Evolutionary conservation across 257 asterid species (phyloP).

Genomic region (Handroanthus guayacan): DNA sequence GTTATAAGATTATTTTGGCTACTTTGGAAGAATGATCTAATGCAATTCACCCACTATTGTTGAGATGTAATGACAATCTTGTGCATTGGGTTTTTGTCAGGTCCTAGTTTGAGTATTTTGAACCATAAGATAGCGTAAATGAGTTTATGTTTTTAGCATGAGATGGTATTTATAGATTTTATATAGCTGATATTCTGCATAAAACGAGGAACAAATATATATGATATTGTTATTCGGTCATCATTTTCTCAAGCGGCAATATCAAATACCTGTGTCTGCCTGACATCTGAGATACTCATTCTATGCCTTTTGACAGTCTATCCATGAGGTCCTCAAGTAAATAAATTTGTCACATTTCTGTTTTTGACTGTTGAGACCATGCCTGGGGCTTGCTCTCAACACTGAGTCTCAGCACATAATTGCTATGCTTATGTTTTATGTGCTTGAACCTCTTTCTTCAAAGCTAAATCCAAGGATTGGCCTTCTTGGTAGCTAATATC

Average conservation of each 20-base stretch:
- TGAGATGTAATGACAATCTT: background rate
- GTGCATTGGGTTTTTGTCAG: background rate
- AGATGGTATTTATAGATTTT: background rate
- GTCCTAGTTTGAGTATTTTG: background rate
- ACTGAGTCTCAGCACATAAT: constrained; percentile 18
- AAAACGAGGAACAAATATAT: background rate
- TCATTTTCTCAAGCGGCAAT: background rate
- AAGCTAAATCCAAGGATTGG: constrained; percentile 15
- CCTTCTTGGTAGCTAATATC: constrained; percentile 12
- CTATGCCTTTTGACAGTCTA: constrained; percentile 12
- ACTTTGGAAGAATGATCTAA: background rate
- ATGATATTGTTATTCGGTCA: background rate
- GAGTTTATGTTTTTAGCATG: background rate
- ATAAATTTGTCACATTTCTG: background rate
- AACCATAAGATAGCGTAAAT: background rate
- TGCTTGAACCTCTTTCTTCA: constrained; percentile 5
- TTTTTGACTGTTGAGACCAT: constrained; percentile 20
- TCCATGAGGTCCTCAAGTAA: constrained; percentile 20
- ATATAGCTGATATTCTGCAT: background rate
- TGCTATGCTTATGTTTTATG: constrained; percentile 1
- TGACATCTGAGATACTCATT: background rate
- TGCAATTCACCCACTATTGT: background rate
- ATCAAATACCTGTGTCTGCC: background rate
- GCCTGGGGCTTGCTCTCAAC: constrained; percentile 5
- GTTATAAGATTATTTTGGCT: constrained; percentile 16